Conservation (phyloP, 768 basidiomycete genomes). For the Hericium erinaceus region DNA sequence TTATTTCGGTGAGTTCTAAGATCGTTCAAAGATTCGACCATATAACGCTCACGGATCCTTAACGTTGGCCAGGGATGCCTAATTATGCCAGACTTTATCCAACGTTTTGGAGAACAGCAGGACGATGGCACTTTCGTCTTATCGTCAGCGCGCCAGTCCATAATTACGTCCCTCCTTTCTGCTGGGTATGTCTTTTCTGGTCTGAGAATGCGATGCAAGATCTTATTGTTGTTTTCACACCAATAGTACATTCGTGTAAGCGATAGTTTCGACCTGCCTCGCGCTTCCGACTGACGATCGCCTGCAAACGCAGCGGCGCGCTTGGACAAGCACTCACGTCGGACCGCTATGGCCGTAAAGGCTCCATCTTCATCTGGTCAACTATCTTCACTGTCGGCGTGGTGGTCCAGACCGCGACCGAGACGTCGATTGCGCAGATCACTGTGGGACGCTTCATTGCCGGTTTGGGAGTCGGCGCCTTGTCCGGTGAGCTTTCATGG, state of each 20-base stretch:
- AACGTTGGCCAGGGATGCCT: conserved; percentile 47
- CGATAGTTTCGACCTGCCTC: neutral
- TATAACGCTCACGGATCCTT: neutral
- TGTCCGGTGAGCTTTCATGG: conserved; percentile 40
- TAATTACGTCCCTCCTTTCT: conserved; percentile 71
- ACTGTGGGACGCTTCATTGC: conserved; percentile 68
- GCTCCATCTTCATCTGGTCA: conserved; percentile 71
- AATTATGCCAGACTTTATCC: conserved; percentile 71
- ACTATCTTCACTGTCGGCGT: conserved; percentile 63
- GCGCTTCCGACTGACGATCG: neutral
- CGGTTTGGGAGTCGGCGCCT: conserved; percentile 68
- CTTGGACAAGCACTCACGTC: conserved; percentile 66
- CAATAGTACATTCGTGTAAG: conserved; percentile 15
- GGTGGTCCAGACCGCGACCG: conserved; percentile 60
- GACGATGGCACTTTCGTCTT: conserved; percentile 40
- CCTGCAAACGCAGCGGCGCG: conserved; percentile 36
- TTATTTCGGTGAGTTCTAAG: conserved; percentile 47
- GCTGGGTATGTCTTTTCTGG: conserved; percentile 42
- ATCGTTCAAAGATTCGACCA: neutral
- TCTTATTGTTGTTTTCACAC: neutral
- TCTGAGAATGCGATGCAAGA: too few relatives aligned
- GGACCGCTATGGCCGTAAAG: conserved; percentile 61
- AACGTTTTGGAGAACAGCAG: conserved; percentile 51
- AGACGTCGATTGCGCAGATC: conserved; percentile 51
- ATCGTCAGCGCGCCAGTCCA: conserved; percentile 56